Conservation (phyloP, 139 green algal species). For the Microglena sp. region DNA sequence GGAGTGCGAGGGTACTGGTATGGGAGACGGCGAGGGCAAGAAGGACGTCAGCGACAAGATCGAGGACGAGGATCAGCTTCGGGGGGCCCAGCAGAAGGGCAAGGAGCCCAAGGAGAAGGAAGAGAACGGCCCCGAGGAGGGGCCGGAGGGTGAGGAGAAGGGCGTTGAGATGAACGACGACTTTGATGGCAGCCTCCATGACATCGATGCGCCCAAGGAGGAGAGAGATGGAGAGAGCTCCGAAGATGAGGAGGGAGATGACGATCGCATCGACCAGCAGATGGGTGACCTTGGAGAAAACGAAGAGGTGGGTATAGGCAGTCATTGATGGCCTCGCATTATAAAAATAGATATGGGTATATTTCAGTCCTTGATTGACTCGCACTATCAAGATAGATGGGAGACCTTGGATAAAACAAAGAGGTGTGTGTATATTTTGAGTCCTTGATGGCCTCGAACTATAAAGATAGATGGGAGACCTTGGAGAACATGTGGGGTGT, state of each 20-base stretch:
- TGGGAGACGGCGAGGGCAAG: slow-evolving; percentile 57
- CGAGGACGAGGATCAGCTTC: slow-evolving; percentile 85
- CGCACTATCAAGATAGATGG: too few relatives aligned
- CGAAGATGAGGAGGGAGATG: slow-evolving; percentile 68
- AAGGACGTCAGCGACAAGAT: slow-evolving; percentile 93
- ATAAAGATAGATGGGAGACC: too few relatives aligned
- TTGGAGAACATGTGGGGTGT: too few relatives aligned
- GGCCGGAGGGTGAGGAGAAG: slow-evolving; percentile 32
- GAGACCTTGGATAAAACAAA: too few relatives aligned
- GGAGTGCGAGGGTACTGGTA: slow-evolving; percentile 66
- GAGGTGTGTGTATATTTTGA: too few relatives aligned
- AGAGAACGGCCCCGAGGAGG: slow-evolving; percentile 26
- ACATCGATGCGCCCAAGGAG: slow-evolving; percentile 38
- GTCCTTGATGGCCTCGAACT: too few relatives aligned
- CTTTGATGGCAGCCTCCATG: slow-evolving; percentile 81
- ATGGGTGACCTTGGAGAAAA: slow-evolving; percentile 55
- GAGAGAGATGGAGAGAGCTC: slow-evolving; percentile 46
- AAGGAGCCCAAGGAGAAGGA: slow-evolving; percentile 34
- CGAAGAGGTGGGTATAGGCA: slow-evolving; percentile 47
- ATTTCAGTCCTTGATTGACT: too few relatives aligned
- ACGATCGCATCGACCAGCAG: slow-evolving; percentile 49
- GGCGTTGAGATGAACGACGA: slow-evolving; percentile 97
- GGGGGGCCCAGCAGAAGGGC: slow-evolving; percentile 69
- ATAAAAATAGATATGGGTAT: too few relatives aligned
- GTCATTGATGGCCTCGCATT: too few relatives aligned